Conservation (phyloP, 2,329 filamentous ascomycete genomes). For the Penicillium expansum region DNA sequence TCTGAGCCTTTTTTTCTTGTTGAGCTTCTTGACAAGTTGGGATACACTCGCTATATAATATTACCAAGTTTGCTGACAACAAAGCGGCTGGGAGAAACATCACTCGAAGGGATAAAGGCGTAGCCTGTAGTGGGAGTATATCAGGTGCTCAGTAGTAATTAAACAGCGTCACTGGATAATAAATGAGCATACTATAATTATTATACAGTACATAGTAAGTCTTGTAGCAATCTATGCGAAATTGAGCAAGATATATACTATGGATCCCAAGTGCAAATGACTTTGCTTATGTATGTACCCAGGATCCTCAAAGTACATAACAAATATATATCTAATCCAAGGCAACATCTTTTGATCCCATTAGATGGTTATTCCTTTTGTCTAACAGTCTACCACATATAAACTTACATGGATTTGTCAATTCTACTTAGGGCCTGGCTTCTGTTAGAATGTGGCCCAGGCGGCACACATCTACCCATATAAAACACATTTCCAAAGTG, state of each 20-base stretch:
- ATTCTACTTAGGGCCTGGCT: neutral
- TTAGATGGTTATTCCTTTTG: neutral
- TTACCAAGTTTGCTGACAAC: neutral
- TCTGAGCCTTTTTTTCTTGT: fast-evolving
- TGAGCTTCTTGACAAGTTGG: neutral
- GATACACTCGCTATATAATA: neutral
- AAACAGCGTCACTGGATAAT: neutral
- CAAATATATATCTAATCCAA: no score
- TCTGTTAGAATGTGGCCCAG: neutral
- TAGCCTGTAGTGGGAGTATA: neutral
- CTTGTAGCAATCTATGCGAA: no score
- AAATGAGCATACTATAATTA: no score
- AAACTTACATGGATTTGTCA: neutral
- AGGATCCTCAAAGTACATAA: no score
- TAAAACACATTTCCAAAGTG: neutral
- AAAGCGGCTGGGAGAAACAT: neutral
- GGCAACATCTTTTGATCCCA: neutral
- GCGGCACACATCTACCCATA: neutral
- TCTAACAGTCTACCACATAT: neutral
- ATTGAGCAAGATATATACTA: neutral
- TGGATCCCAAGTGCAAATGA: no score
- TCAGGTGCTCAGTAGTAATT: neutral
- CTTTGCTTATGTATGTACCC: neutral
- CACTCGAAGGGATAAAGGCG: neutral
- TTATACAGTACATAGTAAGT: neutral